phyloP scores from a whole-genome alignment of 2,329 filamentous ascomycete species.

The Botryosphaeria agaves region DNA sequence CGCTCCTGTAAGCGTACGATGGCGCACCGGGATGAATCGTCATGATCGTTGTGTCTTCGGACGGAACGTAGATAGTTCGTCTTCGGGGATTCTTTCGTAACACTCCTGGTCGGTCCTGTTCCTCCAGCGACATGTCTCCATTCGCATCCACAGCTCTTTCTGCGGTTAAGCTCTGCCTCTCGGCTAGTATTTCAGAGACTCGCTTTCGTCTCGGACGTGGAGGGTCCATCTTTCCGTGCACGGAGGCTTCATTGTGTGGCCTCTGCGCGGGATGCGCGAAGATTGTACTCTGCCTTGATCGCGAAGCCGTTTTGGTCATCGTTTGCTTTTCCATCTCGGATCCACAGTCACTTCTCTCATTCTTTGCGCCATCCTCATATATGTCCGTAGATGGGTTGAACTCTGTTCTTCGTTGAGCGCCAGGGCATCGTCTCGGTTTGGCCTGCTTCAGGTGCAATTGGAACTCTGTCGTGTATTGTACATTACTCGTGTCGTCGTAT shows the following conservation, averaged over 20 bases:
- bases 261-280: slow-evolving; percentile 11
- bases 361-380: slow-evolving; percentile 16
- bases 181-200: not conserved
- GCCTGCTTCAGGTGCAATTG: slow-evolving; percentile 11
- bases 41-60: slow-evolving; percentile 32
- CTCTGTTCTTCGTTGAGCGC: slow-evolving; percentile 7
- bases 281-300: slow-evolving; percentile 7
- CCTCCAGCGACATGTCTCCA: not conserved
- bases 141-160: not conserved
- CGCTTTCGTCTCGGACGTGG: not conserved
- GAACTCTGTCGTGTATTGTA: slow-evolving; percentile 15
- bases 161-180: not conserved
- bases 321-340: slow-evolving; percentile 6
- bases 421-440: slow-evolving; percentile 9
- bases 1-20: slow-evolving; percentile 6
- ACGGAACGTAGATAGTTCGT: slow-evolving; percentile 32
- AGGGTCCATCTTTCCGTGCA: not conserved
- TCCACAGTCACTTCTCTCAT: not conserved
- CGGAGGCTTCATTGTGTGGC: slow-evolving; percentile 1
- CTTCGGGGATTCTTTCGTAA: slow-evolving; percentile 23
- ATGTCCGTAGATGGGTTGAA: slow-evolving; percentile 9
- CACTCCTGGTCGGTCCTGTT: not conserved
- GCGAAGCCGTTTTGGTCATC: slow-evolving; percentile 1
- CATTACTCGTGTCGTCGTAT: slow-evolving; percentile 12
- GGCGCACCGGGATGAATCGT: slow-evolving; percentile 32